These are phyloP conservation scores for Juncus effusus DNA, from an alignment of 176 grass and related monocot species.

Conservation along the genomic window DNA sequence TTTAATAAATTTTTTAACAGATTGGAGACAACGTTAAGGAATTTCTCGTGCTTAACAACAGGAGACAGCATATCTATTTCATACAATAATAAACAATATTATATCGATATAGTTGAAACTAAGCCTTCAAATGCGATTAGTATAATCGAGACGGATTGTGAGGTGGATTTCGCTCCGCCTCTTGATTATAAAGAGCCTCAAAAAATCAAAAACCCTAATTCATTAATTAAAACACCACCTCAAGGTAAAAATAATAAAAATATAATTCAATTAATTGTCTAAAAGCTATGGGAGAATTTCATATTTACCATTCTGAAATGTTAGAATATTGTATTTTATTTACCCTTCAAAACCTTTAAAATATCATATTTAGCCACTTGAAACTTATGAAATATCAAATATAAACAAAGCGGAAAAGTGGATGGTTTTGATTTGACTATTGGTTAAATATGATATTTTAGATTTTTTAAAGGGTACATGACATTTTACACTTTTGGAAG, in stretches of 20 bases:
- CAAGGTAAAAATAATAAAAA: slow-evolving; percentile 43
- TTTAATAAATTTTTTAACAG: slow-evolving; percentile 27
- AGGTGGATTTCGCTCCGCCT: slow-evolving; percentile 91
- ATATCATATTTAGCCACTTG: too few species aligned
- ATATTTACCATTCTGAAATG: too few species aligned
- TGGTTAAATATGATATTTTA: too few species aligned
- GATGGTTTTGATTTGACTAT: too few species aligned
- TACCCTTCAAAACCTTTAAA: too few species aligned
- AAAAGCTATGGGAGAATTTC: too few species aligned
- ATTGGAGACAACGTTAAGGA: slow-evolving; percentile 75
- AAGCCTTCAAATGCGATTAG: slow-evolving; percentile 81
- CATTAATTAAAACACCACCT: slow-evolving; percentile 32
- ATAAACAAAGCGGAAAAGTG: too few species aligned
- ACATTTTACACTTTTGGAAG: too few species aligned
- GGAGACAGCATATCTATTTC: slow-evolving; percentile 80
- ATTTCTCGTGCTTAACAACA: slow-evolving; percentile 82
- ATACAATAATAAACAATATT: slow-evolving; percentile 92
- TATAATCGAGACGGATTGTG: slow-evolving; percentile 91
- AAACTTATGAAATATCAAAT: too few species aligned
- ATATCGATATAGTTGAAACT: slow-evolving; percentile 86
- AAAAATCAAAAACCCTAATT: slow-evolving; percentile 40
- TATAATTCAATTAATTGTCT: background rate
- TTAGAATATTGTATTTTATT: too few species aligned
- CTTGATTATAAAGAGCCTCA: slow-evolving; percentile 81
- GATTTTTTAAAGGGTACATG: too few species aligned